Evolutionary conservation across 2,329 filamentous ascomycete genomes (phyloP), one percentile per base, ranked within the genome.

Genomic region (Nectriaceae sp.): DNA sequence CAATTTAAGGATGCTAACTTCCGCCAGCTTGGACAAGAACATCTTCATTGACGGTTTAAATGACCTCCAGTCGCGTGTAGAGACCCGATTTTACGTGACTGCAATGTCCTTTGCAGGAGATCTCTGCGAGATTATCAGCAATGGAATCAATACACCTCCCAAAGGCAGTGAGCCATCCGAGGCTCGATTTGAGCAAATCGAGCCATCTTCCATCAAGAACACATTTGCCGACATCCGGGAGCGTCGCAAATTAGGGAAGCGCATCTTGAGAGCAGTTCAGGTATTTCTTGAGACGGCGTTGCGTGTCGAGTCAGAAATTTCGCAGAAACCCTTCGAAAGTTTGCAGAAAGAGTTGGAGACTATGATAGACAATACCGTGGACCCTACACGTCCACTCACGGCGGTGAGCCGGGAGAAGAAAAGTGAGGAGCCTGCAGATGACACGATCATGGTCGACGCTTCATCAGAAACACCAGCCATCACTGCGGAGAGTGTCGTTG

Each of bases 241-340:
- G 58, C 84, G 88, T 52, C 88, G 89, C 61, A 88, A 87, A 59
- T 75, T 96, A n/a, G 90, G 89, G 20, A 96, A 95, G 70, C 84
- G 91, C 21, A 96, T 97, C 52, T 80, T 96, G 56, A 95, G 90
- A 66, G 83, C 85, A 1, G 80, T 96, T 24, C 89, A 95, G 65
- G 84, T 88, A 13, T 79, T 84, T 38, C 75, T 96, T 3, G 88
- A 96, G 66, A 79, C 82, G 46, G 90, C 90, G 1, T 72, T 91
- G 40, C 81, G 80, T 44, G 89, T 89, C 46, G 93, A 97, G 67
- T 85, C 89, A n/a, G 89, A 94, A 51, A 78, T 96, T 36, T 85
- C 80, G 42, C 80, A 85, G 44, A 87, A 85, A 60, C 77, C 88
- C 1, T 82, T 84, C 39, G 87, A 91, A 44, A 79, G 79, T 40